Base-by-base conservation (phyloP, 495 filamentous ascomycete species). In the Penicillium lividum region DNA sequence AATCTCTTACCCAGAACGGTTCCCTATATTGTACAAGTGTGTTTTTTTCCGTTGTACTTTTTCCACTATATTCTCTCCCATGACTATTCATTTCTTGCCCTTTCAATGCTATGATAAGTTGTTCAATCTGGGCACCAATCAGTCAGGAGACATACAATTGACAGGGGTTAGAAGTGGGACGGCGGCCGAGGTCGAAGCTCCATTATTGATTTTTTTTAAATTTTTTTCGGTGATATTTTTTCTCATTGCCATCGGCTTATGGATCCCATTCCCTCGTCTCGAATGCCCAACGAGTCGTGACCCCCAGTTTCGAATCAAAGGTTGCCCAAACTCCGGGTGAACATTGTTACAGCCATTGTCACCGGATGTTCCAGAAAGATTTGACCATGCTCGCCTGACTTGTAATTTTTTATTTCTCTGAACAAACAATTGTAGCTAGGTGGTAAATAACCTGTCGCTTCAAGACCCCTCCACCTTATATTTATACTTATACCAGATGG, bases 231-330 rank as follows among this genome's bases (percentile, higher is more conserved):
- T 22, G 22, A 22, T 22, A 22, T 1, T 22, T 22, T 22, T 22
- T 11, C n/a, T 11, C 34, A 29, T 53, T 54, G 53, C 42, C 48
- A 46, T 46, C 54, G 9, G 27, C 31, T 51, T 30, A 36, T 42
- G 47, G 49, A 33, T 15, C 38, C 49, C 45, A 57, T 59, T 58
- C 22, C n/a, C 29, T 51, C 45, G 48, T 30, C 30, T 38, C 22
- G 46, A 60, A 33, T 60, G 64, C 61, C 67, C 54, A 59, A 67
- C 57, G 36, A 16, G 30, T 55, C 54, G 13, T 45, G 46, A 47
- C 43, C 53, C 58, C 50, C 22, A 44, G 45, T 54, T 33, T 38
- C 29, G n/a, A 44, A 33, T 51, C 40, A 48, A 36, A 51, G 43
- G 45, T 60, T 65, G 56, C 61, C 59, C 53, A 58, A 57, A 42